Evolutionary conservation across 192 early-diverging fungal genomes (phyloP).

Genomic region (Coemansia sp.): DNA sequence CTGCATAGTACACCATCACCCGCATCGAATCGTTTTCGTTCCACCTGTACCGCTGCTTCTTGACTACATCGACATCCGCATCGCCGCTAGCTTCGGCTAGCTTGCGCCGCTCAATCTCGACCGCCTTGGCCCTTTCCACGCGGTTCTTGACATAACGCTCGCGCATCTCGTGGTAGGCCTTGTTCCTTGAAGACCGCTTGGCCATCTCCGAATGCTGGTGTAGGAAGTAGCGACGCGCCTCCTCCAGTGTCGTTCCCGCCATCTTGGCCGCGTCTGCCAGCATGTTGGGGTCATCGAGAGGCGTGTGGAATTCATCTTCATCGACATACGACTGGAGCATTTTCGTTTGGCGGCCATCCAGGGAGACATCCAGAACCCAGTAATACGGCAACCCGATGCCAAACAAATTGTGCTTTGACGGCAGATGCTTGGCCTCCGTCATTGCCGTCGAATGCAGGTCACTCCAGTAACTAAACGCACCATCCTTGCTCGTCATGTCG

Average conservation of each 20-base stretch:
- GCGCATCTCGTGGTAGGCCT: neutral
- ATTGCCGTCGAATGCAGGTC: slow-evolving; percentile 17
- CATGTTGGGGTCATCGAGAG: slow-evolving; percentile 9
- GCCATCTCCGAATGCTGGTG: slow-evolving; percentile 7
- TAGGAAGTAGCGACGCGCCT: slow-evolving; percentile 28
- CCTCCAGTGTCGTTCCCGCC: slow-evolving; percentile 23
- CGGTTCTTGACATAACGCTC: neutral
- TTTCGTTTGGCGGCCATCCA: slow-evolving; percentile 4
- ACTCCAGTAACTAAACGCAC: slow-evolving; percentile 15
- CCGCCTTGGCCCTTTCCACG: slow-evolving; percentile 1
- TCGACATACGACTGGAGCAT: slow-evolving; percentile 20
- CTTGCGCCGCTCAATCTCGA: neutral
- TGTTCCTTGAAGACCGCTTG: neutral
- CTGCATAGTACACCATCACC: slow-evolving; percentile 16
- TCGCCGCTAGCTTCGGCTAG: neutral
- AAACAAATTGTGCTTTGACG: slow-evolving; percentile 8
- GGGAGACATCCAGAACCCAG: slow-evolving; percentile 17
- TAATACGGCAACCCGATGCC: slow-evolving; percentile 17
- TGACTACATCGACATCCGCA: neutral
- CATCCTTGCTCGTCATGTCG: slow-evolving; percentile 17
- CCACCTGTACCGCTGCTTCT: slow-evolving; percentile 12
- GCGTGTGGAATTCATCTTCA: neutral
- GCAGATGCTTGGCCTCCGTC: slow-evolving; percentile 5
- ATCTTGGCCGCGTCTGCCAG: slow-evolving; percentile 17
- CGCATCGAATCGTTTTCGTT: slow-evolving; percentile 8